Evolutionary conservation across 768 basidiomycete genomes (phyloP), one percentile per base, ranked within the genome.

Genomic region (Suillus brevipes): DNA sequence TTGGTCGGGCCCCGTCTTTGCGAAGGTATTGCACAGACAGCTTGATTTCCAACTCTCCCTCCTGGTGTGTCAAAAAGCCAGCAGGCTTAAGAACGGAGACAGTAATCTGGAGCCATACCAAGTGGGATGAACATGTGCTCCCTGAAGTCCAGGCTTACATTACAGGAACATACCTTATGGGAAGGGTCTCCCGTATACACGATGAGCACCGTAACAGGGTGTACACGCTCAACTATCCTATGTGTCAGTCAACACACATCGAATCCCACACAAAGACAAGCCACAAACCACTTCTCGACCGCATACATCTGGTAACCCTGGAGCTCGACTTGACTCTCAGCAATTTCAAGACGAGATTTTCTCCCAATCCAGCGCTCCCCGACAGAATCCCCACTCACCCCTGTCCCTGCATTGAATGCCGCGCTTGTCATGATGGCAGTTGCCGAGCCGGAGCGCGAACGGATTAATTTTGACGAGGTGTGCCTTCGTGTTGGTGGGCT

Each of bases 261-360:
- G 10, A 60, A 45, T 8, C 6, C 25, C 9, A 18, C 25, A 36
- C 31, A 38, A 57, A 38, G n/a, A 49, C 37, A 60, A 56, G 53
- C 52, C 56, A 66, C 23, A n/a, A 40, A 49, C 91, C 92, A 94
- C 75, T 90, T 90, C 80, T 94, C 90, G 10, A 95, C 93, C 0
- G 91, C 92, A 73, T 94, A 95, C 63, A 94, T 81, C 77, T 94
- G 92, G 77, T 88, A 92, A 1, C 89, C 88, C 23, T 80, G 66
- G 58, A 77, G 71, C 53, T 86, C 77, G 55, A 87, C 69, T 20
- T 77, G 75, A 40, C 84, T 81, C 43, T 83, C 78, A 9, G 81
- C 80, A 63, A 86, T 75, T 69, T 83, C 81, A 66, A 88, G 86
- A 58, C 76, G 79, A 57, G 79, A 78, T 23, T 81, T 79, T 12